Evolutionary conservation across 768 basidiomycete genomes (phyloP).

Genomic region (Mycena alexandri): DNA sequence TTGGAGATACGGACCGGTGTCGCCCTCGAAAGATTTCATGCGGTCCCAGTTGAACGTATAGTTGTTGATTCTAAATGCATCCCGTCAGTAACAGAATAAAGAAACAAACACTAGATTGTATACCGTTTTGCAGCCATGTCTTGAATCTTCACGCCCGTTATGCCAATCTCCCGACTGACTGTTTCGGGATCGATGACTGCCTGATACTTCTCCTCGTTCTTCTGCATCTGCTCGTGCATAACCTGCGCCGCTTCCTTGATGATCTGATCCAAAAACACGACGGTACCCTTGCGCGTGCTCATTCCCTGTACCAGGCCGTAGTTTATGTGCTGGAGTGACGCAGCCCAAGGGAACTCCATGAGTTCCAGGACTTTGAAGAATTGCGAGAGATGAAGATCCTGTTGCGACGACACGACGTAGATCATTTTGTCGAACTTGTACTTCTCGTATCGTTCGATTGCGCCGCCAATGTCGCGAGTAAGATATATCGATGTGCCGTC

Average conservation of each 20-base stretch:
- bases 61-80: slow-evolving; percentile 82
- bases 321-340: slow-evolving; percentile 87
- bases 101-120: slow-evolving; percentile 38
- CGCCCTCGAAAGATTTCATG: slow-evolving; percentile 96
- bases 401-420: slow-evolving; percentile 90
- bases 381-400: slow-evolving; percentile 89
- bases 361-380: slow-evolving; percentile 94
- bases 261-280: slow-evolving; percentile 94
- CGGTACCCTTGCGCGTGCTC: slow-evolving; percentile 94
- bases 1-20: slow-evolving; percentile 96
- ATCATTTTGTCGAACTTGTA: slow-evolving; percentile 93
- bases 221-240: slow-evolving; percentile 98
- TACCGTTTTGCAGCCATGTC: slow-evolving; percentile 96
- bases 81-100: slow-evolving; percentile 11
- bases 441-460: slow-evolving; percentile 91
- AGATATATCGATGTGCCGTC: slow-evolving; percentile 96
- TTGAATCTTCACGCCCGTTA: slow-evolving; percentile 97
- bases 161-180: slow-evolving; percentile 87
- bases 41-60: slow-evolving; percentile 96
- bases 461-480: slow-evolving; percentile 95
- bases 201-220: slow-evolving; percentile 93
- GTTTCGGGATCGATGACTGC: slow-evolving; percentile 89
- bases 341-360: slow-evolving; percentile 92
- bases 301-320: slow-evolving; percentile 95
- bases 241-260: slow-evolving; percentile 87